Base-by-base conservation (phyloP, 768 basidiomycete genomes). In the Mycena rebaudengoi region DNA sequence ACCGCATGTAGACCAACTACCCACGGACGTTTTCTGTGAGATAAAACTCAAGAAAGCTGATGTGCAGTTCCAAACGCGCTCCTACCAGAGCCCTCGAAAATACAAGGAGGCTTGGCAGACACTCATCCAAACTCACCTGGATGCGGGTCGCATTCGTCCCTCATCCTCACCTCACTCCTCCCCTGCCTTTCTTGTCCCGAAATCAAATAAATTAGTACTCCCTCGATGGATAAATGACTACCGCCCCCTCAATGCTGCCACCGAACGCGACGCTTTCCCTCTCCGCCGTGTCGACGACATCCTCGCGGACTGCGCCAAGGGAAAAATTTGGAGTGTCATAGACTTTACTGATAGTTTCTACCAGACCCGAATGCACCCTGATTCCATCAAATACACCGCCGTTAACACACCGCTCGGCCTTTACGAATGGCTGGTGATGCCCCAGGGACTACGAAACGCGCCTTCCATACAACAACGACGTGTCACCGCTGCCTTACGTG, bases 391-490 rank as follows among this genome's bases (percentile, higher is more conserved):
- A 44, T 69, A 66, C 33, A 81, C 79, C 0, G 78, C 77, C 0
- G 76, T 82, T 0, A 65, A 62, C 2, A 71, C 61, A 40, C 74
- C 53, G 40, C 72, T 64, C 59, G 75, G 80, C 2, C 45, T 71
- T 0, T 81, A 74, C 55, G 77, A 83, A 57, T 80, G 73, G 72
- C 30, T 66, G 0, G 79, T 82, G 0, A 82, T 82, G 80, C 80
- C 77, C 0, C 73, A 78, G 49, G 80, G 77, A 0, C 56, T 73
- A 2, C 12, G 66, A 0, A 79, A 79, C 59, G 70, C 77, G 0
- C 76, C 78, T 4, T 44, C 75, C 0, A 73, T 75, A 18, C 75
- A 79, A 25, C 76, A 79, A 41, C 60, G 64, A 0, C 61, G 68
- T 0, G 69, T 79, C 0, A 72, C 65, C 0, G 46, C 44, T 11